A percentile compares a stretch with the other conserved stretches of the same genome.
phyloP scores from a whole-genome alignment of 140 eudicot genomes.

The Flaveria floridana region DNA sequence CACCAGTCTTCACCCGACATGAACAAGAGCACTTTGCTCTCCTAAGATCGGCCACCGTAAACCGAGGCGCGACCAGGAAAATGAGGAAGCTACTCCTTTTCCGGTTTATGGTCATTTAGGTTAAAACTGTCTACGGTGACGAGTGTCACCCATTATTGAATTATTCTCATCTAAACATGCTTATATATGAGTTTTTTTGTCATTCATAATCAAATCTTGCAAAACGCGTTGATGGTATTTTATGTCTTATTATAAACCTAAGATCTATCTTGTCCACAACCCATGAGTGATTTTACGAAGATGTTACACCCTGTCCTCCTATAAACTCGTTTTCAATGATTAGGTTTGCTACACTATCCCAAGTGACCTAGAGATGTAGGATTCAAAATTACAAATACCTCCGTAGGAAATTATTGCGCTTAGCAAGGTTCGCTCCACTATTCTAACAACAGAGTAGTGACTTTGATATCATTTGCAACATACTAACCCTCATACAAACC shows the following conservation, averaged over 20 bases:
- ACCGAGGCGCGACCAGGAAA: no score
- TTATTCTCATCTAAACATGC: neutral
- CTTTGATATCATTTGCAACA: neutral
- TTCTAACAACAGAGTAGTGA: neutral
- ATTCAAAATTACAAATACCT: neutral
- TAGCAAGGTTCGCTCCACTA: neutral
- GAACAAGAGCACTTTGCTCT: no score
- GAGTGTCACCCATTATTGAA: no score
- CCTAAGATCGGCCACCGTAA: no score
- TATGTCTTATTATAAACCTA: neutral
- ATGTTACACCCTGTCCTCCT: neutral
- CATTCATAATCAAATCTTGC: no score
- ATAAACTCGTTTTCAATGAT: neutral
- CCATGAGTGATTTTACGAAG: neutral
- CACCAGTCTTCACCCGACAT: no score
- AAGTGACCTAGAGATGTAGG: neutral
- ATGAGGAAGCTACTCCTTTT: no score
- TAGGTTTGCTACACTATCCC: neutral
- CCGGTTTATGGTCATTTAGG: no score
- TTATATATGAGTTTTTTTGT: no score
- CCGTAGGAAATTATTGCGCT: neutral
- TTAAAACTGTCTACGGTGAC: no score
- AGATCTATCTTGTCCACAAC: neutral
- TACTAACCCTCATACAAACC: no score
- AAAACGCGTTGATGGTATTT: neutral